Conservation (phyloP, 257 asterid genomes). For the Linaria vulgaris region DNA sequence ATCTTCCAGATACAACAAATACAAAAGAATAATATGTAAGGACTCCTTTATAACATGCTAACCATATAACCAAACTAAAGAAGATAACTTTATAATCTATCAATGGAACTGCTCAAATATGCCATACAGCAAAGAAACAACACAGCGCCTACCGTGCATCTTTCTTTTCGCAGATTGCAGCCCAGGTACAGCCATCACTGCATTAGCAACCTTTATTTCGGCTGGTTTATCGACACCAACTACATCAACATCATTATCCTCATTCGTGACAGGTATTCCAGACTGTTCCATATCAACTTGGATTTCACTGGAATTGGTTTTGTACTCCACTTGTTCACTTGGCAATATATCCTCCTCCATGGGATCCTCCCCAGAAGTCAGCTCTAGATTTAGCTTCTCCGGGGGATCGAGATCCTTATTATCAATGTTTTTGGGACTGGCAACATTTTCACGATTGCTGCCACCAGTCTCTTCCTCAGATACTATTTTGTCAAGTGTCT, state of each 20-base stretch:
- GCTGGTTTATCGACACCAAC: conserved; percentile 50
- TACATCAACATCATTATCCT: conserved; percentile 55
- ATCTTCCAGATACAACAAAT: too few species aligned
- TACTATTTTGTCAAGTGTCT: conserved; percentile 37
- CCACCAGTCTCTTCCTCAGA: conserved; percentile 35
- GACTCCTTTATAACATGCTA: too few species aligned
- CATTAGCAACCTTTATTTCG: conserved; percentile 30
- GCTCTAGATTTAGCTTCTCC: conserved; percentile 58
- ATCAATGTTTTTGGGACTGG: conserved; percentile 34
- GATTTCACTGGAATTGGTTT: conserved; percentile 34
- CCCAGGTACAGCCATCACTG: conserved; percentile 37
- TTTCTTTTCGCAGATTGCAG: conserved; percentile 59
- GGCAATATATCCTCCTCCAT: conserved; percentile 76
- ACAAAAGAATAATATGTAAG: too few species aligned
- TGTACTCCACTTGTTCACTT: conserved; percentile 42
- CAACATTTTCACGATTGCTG: conserved; percentile 32
- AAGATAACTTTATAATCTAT: too few species aligned
- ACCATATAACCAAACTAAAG: too few species aligned
- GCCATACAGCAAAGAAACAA: conserved; percentile 6
- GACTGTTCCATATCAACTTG: conserved; percentile 33
- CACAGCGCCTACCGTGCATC: conserved; percentile 46
- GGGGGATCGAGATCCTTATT: conserved; percentile 46
- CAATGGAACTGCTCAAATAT: neutral
- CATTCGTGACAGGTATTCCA: conserved; percentile 33
- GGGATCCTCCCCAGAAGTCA: conserved; percentile 79